phyloP scores from a whole-genome alignment of 2,329 filamentous ascomycete genomes.

The Neodidymelliopsis sp. region DNA sequence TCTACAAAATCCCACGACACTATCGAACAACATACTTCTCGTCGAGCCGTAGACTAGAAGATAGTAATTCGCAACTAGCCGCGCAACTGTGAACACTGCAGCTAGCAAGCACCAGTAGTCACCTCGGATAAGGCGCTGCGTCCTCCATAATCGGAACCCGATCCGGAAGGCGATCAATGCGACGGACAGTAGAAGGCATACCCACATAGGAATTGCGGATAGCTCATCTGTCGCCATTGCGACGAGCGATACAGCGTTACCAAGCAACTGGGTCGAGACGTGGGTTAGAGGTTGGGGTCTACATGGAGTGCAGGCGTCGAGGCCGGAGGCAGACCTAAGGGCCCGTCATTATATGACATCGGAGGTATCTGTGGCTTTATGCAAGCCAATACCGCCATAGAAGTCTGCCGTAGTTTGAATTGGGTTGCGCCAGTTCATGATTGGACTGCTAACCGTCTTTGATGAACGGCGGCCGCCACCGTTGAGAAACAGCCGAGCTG shows the following conservation, averaged over 20 bases:
- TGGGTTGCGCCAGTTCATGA: neutral
- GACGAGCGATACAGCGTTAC: slow-evolving; percentile 5
- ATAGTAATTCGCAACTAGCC: slow-evolving; percentile 23
- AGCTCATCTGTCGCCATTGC: slow-evolving; percentile 11
- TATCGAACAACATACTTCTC: slow-evolving; percentile 13
- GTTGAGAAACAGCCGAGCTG: slow-evolving; percentile 3
- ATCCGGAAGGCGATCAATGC: slow-evolving; percentile 22
- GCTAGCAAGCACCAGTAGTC: slow-evolving; percentile 29
- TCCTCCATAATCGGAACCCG: slow-evolving; percentile 17
- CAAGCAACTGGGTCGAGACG: neutral
- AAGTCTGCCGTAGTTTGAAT: neutral
- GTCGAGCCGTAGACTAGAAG: slow-evolving; percentile 26
- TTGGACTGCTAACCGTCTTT: neutral
- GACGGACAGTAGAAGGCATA: slow-evolving; percentile 25
- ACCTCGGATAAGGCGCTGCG: slow-evolving; percentile 22
- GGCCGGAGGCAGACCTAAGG: slow-evolving; percentile 2
- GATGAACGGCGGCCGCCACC: slow-evolving; percentile 9
- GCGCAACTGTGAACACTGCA: slow-evolving; percentile 19
- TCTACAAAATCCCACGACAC: neutral
- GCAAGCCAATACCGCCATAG: slow-evolving; percentile 14
- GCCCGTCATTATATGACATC: slow-evolving; percentile 11
- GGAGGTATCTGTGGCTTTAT: slow-evolving; percentile 3
- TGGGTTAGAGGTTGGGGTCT: slow-evolving; percentile 7
- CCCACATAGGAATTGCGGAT: slow-evolving; percentile 22
- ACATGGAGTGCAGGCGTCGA: slow-evolving; percentile 15